Percentiles rank a stretch among this genome's conserved stretches.
phyloP scores from a whole-genome alignment of 371 early-diverging fungal species.

The Circinella minor region DNA sequence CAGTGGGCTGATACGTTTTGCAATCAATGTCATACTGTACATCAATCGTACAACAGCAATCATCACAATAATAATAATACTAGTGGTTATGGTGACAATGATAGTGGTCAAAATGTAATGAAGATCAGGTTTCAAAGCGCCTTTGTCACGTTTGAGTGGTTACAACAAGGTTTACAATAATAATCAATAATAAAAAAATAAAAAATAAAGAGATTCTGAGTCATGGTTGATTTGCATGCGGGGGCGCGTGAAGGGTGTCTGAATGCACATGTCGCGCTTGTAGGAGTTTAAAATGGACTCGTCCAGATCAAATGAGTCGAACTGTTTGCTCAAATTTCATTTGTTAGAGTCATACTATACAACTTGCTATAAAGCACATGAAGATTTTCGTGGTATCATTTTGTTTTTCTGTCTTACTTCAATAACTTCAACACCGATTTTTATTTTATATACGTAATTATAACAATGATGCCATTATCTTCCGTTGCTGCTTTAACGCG shows the following conservation, averaged over 20 bases:
- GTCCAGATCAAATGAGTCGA: constrained; percentile 9
- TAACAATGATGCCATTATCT: constrained; percentile 19
- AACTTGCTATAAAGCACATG: constrained; percentile 22
- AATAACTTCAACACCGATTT: constrained; percentile 10
- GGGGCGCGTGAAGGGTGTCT: constrained; percentile 17
- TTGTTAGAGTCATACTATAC: constrained; percentile 21
- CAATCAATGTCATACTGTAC: background rate
- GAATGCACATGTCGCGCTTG: constrained; percentile 18
- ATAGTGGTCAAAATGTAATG: background rate
- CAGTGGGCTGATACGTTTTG: background rate
- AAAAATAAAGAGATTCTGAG: background rate
- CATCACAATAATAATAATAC: background rate
- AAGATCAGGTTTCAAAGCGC: constrained; percentile 11
- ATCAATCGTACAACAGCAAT: background rate
- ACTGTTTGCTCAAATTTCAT: constrained; percentile 16
- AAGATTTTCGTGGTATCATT: constrained; percentile 14
- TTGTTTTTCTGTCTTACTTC: constrained; percentile 4
- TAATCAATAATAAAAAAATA: background rate
- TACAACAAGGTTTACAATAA: constrained; percentile 11
- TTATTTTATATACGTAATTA: background rate
- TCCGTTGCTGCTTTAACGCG: constrained; percentile 16
- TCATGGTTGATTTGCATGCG: constrained; percentile 12
- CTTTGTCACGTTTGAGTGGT: constrained; percentile 16
- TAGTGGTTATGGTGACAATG: background rate
- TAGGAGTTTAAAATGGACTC: constrained; percentile 17